Evolutionary conservation across 768 basidiomycete genomes (phyloP).

Genomic region (Phlebiopsis flavidoalba): DNA sequence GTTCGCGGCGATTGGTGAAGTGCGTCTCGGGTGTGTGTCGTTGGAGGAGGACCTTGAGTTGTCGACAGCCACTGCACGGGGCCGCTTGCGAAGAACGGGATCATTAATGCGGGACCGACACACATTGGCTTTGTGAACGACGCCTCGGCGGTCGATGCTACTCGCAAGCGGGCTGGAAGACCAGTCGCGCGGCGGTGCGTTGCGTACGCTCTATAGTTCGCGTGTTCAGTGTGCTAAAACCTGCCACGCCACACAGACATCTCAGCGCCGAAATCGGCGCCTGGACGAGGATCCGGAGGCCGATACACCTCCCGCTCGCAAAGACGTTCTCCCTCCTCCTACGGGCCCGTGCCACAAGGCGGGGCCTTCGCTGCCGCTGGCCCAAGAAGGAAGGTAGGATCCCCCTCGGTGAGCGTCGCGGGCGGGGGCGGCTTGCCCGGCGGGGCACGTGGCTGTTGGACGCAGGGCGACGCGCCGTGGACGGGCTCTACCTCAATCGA

Average conservation of each 20-base stretch:
- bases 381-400: no score
- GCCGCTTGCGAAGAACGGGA: slow-evolving; percentile 48
- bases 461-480: slow-evolving; percentile 59
- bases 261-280: slow-evolving; percentile 19
- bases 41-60: slow-evolving; percentile 38
- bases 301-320: slow-evolving; percentile 62
- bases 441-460: slow-evolving; percentile 64
- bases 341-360: slow-evolving; percentile 50
- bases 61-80: slow-evolving; percentile 50
- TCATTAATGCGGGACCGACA: slow-evolving; percentile 41
- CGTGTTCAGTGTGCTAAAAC: neutral
- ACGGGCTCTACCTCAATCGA: slow-evolving; percentile 90
- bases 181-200: slow-evolving; percentile 57
- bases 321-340: slow-evolving; percentile 77
- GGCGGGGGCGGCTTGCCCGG: no score
- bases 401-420: no score
- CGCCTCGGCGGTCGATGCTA: slow-evolving; percentile 64
- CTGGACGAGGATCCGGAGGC: slow-evolving; percentile 50
- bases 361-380: slow-evolving; percentile 62
- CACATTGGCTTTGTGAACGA: slow-evolving; percentile 40
- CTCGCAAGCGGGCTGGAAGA: slow-evolving; percentile 68
- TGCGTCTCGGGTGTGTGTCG: no score
- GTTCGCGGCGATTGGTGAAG: no score
- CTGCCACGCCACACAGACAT: slow-evolving; percentile 10
- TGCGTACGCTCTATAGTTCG: neutral